Percentiles rank a stretch among this genome's conserved stretches.
These are phyloP conservation scores for Trichophyton verrucosum DNA, from an alignment of 2,329 filamentous ascomycete genomes.

Conservation along the genomic window DNA sequence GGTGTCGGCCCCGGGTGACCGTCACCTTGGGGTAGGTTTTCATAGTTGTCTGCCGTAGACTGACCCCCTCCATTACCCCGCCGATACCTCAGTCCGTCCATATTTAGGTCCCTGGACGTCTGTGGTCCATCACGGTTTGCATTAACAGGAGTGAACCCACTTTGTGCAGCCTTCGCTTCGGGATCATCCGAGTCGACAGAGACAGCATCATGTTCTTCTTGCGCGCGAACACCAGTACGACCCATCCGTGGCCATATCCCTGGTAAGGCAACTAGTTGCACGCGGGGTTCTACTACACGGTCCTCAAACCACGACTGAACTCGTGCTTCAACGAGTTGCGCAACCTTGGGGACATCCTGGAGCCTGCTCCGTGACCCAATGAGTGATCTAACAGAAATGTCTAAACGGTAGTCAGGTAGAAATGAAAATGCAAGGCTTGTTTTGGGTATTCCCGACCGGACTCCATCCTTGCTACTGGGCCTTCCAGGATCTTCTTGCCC, in stretches of 20 bases:
- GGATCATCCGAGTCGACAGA: conserved; percentile 8
- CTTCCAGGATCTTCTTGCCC: background rate
- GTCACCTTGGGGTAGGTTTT: background rate
- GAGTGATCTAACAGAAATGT: conserved; percentile 52
- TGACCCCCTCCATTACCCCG: background rate
- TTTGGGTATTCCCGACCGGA: conserved; percentile 45
- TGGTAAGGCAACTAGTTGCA: conserved; percentile 52
- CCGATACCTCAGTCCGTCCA: conserved; percentile 25
- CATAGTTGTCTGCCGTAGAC: background rate
- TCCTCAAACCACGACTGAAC: conserved; percentile 58
- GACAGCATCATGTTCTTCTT: conserved; percentile 26
- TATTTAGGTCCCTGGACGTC: conserved; percentile 16
- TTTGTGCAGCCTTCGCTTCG: background rate
- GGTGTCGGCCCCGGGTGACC: background rate
- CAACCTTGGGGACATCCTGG: conserved; percentile 55
- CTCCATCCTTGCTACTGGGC: conserved; percentile 8
- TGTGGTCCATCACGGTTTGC: conserved; percentile 8
- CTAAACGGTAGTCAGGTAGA: conserved; percentile 49
- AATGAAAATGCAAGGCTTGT: conserved; percentile 95
- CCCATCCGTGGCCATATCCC: conserved; percentile 50
- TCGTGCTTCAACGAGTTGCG: conserved; percentile 51
- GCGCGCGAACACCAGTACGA: conserved; percentile 32
- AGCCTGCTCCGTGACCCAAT: conserved; percentile 51
- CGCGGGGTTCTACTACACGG: conserved; percentile 51
- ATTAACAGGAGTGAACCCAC: conserved; percentile 4